Conservation (phyloP, 2,329 filamentous ascomycete species). For the Fusarium protoensiforme region DNA sequence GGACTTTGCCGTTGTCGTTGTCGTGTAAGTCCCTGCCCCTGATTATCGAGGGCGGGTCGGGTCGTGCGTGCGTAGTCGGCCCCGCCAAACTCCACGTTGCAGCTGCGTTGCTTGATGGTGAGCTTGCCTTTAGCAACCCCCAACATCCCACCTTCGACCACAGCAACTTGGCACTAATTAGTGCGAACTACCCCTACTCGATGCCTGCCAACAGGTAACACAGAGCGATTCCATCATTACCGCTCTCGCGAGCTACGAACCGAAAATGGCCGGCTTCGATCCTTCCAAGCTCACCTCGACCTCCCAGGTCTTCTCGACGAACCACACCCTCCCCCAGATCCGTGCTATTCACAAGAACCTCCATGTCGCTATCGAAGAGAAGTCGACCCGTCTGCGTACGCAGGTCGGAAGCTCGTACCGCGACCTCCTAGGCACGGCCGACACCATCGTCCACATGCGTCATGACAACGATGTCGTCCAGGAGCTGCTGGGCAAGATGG, state of each 20-base stretch:
- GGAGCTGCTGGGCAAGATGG: slow-evolving; percentile 75
- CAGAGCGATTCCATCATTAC: not conserved
- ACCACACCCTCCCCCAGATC: slow-evolving; percentile 71
- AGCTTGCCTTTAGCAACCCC: slow-evolving; percentile 22
- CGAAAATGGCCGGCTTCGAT: slow-evolving; percentile 58
- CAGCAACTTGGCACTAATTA: slow-evolving; percentile 3
- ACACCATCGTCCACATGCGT: slow-evolving; percentile 93
- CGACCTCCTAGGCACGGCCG: slow-evolving; percentile 89
- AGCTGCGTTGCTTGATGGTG: slow-evolving; percentile 40
- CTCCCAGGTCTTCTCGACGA: slow-evolving; percentile 64
- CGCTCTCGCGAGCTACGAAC: slow-evolving; percentile 10
- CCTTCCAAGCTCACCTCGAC: slow-evolving; percentile 60
- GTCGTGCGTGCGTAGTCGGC: slow-evolving; percentile 17
- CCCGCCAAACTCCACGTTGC: slow-evolving; percentile 44
- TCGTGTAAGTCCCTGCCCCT: slow-evolving; percentile 8
- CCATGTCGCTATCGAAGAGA: slow-evolving; percentile 70
- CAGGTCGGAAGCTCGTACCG: slow-evolving; percentile 80
- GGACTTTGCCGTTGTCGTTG: not conserved
- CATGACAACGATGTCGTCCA: slow-evolving; percentile 80
- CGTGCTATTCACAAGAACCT: slow-evolving; percentile 71
- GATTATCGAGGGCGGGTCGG: slow-evolving; percentile 6
- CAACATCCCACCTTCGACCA: slow-evolving; percentile 12
- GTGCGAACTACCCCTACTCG: slow-evolving; percentile 2
- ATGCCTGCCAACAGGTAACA: slow-evolving; percentile 22
- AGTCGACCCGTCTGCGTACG: slow-evolving; percentile 69